A percentile compares a stretch with the other conserved stretches of the same genome.
phyloP scores from a whole-genome alignment of 495 filamentous ascomycete genomes.

The Cladorrhinum samala region DNA sequence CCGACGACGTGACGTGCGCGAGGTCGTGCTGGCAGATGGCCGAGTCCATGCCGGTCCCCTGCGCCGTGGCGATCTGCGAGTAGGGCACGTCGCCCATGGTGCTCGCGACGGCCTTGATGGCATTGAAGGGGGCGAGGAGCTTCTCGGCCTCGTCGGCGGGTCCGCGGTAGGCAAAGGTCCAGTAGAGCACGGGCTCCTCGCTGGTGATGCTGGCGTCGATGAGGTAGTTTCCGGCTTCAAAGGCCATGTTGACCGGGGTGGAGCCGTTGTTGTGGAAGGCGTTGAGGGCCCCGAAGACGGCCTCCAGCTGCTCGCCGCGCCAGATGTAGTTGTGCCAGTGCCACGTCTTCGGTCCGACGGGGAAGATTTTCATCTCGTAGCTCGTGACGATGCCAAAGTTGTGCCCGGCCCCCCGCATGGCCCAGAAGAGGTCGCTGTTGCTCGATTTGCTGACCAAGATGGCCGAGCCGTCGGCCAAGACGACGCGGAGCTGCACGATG shows the following conservation, averaged over 20 bases:
- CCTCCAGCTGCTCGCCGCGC: conserved; percentile 14
- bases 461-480: conserved; percentile 41
- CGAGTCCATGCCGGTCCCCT: not conserved
- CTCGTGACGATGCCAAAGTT: conserved; percentile 49
- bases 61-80: conserved; percentile 2
- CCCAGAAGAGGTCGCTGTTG: conserved; percentile 44
- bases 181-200: conserved; percentile 12
- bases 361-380: conserved; percentile 24
- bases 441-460: conserved; percentile 27
- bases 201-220: conserved; percentile 15
- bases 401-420: conserved; percentile 47
- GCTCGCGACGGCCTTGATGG: conserved; percentile 7
- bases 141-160: conserved; percentile 12
- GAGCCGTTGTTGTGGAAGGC: conserved; percentile 20
- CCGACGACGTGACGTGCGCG: not conserved
- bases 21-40: not conserved
- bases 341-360: conserved; percentile 33
- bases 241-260: conserved; percentile 27
- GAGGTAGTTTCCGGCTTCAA: conserved; percentile 40
- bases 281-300: not conserved
- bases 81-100: conserved; percentile 15
- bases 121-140: conserved; percentile 17
- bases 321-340: conserved; percentile 21
- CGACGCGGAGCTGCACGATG: conserved; percentile 38
- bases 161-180: conserved; percentile 20